Percentiles rank a stretch among this genome's conserved stretches.
These are phyloP conservation scores for Nothomitra cinnamomea DNA, from an alignment of 2,329 filamentous ascomycete genomes.

Conservation along the genomic window DNA sequence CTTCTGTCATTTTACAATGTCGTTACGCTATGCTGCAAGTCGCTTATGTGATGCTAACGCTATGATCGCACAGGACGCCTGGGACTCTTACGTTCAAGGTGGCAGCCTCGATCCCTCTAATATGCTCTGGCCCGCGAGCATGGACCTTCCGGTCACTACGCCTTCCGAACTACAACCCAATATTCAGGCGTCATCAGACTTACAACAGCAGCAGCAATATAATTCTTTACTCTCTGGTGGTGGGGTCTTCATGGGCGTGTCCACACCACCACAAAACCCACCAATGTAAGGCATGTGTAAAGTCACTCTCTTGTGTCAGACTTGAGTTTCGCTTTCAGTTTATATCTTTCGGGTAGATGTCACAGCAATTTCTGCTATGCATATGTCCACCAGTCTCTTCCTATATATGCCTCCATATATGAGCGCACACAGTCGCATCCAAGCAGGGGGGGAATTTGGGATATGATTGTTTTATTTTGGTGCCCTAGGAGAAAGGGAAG, in stretches of 20 bases:
- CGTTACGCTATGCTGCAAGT: slow-evolving; percentile 8
- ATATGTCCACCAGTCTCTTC: no score
- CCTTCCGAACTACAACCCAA: slow-evolving; percentile 1
- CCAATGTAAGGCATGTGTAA: neutral
- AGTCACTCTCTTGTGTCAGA: no score
- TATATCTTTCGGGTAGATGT: no score
- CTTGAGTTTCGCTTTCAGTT: no score
- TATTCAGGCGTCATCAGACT: slow-evolving; percentile 14
- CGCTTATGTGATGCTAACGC: slow-evolving; percentile 14
- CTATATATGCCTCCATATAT: no score
- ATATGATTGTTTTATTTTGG: no score
- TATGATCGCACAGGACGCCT: slow-evolving; percentile 35
- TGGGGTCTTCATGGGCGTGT: slow-evolving; percentile 24
- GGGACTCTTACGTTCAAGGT: slow-evolving; percentile 52
- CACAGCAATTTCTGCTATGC: no score
- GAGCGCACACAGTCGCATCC: no score
- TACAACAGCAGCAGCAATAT: slow-evolving; percentile 14
- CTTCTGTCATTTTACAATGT: slow-evolving; percentile 8
- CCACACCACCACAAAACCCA: slow-evolving; percentile 7
- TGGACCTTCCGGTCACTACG: neutral
- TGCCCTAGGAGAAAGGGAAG: no score
- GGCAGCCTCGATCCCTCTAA: slow-evolving; percentile 26
- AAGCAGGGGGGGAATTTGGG: no score
- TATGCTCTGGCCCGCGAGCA: slow-evolving; percentile 3
- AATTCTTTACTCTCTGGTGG: slow-evolving; percentile 8